Conservation (phyloP, 1,284 basidiomycete species). For the Moesziomyces globuligerus region DNA sequence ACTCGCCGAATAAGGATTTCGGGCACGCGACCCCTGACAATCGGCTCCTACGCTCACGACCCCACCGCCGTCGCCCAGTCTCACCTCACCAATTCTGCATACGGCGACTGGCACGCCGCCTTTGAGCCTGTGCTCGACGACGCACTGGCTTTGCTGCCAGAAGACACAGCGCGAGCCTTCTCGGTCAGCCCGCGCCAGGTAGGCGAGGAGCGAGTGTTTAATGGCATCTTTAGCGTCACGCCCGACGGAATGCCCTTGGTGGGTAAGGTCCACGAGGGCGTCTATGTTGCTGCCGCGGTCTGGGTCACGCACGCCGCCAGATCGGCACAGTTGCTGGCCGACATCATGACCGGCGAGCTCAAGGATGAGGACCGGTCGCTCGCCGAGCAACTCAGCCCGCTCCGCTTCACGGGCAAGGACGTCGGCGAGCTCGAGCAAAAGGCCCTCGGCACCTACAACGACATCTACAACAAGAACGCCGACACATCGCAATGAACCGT, state of each 20-base stretch:
- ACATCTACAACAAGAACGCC: constrained; percentile 20
- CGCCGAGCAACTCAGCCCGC: constrained; percentile 1
- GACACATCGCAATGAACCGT: too few species aligned
- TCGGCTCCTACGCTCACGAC: constrained; percentile 14
- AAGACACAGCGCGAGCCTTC: not conserved
- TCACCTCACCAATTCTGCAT: constrained; percentile 2
- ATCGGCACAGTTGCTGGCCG: constrained; percentile 9
- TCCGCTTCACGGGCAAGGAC: constrained; percentile 6
- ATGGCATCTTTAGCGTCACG: constrained; percentile 20
- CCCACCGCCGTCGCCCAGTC: constrained; percentile 10
- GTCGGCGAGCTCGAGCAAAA: not conserved
- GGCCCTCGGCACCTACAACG: constrained; percentile 12
- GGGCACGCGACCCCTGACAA: too few species aligned
- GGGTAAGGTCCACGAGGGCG: not conserved
- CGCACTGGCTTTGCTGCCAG: constrained; percentile 1
- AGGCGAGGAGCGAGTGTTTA: constrained; percentile 4
- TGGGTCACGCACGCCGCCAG: constrained; percentile 20
- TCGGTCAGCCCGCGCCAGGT: not conserved
- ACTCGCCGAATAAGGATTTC: too few species aligned
- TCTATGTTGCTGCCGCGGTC: constrained; percentile 9
- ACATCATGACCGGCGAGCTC: constrained; percentile 1
- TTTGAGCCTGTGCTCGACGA: constrained; percentile 6
- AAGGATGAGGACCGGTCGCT: constrained; percentile 4
- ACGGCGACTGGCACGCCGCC: constrained; percentile 4
- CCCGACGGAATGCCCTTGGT: constrained; percentile 15